Evolutionary conservation across 1,284 basidiomycete genomes (phyloP).

Genomic region (Melampsora larici-populina): DNA sequence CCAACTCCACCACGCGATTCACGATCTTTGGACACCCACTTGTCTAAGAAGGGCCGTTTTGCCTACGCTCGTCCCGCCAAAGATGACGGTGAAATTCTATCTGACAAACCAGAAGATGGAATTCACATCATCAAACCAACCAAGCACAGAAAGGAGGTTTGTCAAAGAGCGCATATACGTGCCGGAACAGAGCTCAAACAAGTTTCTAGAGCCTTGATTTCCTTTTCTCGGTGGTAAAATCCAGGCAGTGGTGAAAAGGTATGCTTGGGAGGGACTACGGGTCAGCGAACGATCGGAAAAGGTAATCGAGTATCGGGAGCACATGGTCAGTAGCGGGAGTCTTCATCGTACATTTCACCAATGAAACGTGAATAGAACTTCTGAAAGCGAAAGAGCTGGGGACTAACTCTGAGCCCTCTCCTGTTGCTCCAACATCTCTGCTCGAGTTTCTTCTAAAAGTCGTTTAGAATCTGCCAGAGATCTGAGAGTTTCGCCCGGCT

Average conservation of each 20-base stretch:
- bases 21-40: slow-evolving; percentile 25
- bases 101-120: slow-evolving; percentile 51
- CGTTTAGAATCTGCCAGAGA: slow-evolving; percentile 71
- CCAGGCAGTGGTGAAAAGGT: slow-evolving; percentile 71
- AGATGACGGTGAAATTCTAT: slow-evolving; percentile 72
- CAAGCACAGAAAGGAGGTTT: no score
- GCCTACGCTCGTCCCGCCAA: slow-evolving; percentile 68
- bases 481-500: slow-evolving; percentile 69
- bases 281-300: not conserved
- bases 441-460: slow-evolving; percentile 69
- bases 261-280: slow-evolving; percentile 61
- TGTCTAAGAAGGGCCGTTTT: slow-evolving; percentile 76
- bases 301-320: no score
- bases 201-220: slow-evolving; percentile 64
- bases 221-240: slow-evolving; percentile 67
- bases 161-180: not conserved
- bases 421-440: slow-evolving; percentile 66
- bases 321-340: not conserved
- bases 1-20: not conserved
- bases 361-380: slow-evolving; percentile 59
- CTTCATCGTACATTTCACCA: not conserved
- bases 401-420: slow-evolving; percentile 45
- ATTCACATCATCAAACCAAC: no score
- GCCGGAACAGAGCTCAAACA: slow-evolving; percentile 57
- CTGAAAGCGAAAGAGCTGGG: slow-evolving; percentile 57